Percentiles rank a stretch among this genome's conserved stretches.
Evolutionary conservation across 2,329 filamentous ascomycete genomes (phyloP).

Genomic region (Talaromyces islandicus): DNA sequence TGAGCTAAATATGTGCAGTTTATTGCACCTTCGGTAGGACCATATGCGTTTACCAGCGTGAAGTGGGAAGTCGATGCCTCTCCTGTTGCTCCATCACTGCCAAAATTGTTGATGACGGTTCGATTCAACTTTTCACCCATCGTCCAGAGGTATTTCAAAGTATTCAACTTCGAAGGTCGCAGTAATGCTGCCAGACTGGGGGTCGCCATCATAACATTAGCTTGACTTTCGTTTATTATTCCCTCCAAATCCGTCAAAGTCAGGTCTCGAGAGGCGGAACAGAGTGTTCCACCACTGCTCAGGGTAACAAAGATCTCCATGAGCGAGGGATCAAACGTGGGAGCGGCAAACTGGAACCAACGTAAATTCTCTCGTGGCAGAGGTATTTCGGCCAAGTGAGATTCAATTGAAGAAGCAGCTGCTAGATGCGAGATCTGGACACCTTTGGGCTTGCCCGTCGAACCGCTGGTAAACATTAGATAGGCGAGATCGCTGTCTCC

Average conservation of each 20-base stretch:
- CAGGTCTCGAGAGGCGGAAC: constrained; percentile 23
- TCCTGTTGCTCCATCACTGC: constrained; percentile 1
- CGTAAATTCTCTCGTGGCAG: constrained; percentile 21
- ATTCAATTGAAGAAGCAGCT: constrained; percentile 25
- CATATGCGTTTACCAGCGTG: constrained; percentile 28
- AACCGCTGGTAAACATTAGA: constrained; percentile 55
- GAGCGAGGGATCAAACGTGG: constrained; percentile 49
- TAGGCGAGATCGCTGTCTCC: constrained; percentile 35
- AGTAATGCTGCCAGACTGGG: constrained; percentile 33
- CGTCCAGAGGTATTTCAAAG: constrained; percentile 25
- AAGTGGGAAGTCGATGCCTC: constrained; percentile 2
- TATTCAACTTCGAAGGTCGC: constrained; percentile 19
- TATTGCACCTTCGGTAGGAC: constrained; percentile 28
- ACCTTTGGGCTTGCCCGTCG: constrained; percentile 49
- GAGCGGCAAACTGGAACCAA: constrained; percentile 51
- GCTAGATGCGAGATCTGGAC: constrained; percentile 56
- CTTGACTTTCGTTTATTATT: constrained; percentile 22
- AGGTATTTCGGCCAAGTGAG: constrained; percentile 21
- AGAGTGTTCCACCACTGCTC: constrained; percentile 28
- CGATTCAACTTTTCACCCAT: constrained; percentile 30
- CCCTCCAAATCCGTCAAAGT: constrained; percentile 24
- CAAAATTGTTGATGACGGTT: constrained; percentile 27
- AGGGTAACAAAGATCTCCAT: constrained; percentile 52
- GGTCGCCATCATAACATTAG: constrained; percentile 34
- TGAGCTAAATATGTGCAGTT: constrained; percentile 21